Base-by-base conservation (phyloP, 1,284 basidiomycete genomes). In the Trichosporon ovoides region DNA sequence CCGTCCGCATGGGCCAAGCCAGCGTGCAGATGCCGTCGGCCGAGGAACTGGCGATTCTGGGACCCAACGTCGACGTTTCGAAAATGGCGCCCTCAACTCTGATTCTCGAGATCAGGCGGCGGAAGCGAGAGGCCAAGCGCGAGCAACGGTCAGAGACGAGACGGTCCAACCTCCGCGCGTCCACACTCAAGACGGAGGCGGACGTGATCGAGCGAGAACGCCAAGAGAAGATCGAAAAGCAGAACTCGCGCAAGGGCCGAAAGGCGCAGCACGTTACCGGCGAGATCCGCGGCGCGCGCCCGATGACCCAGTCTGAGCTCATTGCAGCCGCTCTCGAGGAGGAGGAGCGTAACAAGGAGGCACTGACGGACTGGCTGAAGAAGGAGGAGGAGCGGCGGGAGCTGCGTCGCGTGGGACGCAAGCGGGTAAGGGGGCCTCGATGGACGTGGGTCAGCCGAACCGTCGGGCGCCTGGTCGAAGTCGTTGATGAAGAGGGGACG, bases 301-400 rank as follows among this genome's bases (percentile, higher is more conserved):
- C 61, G 2, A 69, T 74, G 68, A 80, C 80, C 3, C 81, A 82
- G 61, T 79, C 77, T 34, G 78, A 80, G 53, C 68, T 81, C 22
- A 81, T 82, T 53, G 79, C 77, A 10, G 79, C 78, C 46, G 81
- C 81, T 4, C 68, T 82, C 49, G 79, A 80, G 63, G 77, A 77
- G 43, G 81, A 82, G 61, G 80, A 81, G 66, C 67, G 74, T 57
- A 82, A 82, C 63, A 76, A 78, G 37, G 79, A 79, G 59, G 76
- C 75, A n/a, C 66, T 82, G 38, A 67, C 73, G 20, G 71, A 74
- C 38, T 82, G 80, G 70, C 64, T 81, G 58, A 75, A 74, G 55
- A 73, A 74, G 43, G 81, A 82, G 57, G 81, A 82, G 63, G 79
- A 80, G 55, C 70, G 77, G 24, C 66, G 79, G 53, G 77, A 77